These are phyloP conservation scores for Mucor plumbeus DNA, from an alignment of 371 early-diverging fungal species.

Conservation along the genomic window DNA sequence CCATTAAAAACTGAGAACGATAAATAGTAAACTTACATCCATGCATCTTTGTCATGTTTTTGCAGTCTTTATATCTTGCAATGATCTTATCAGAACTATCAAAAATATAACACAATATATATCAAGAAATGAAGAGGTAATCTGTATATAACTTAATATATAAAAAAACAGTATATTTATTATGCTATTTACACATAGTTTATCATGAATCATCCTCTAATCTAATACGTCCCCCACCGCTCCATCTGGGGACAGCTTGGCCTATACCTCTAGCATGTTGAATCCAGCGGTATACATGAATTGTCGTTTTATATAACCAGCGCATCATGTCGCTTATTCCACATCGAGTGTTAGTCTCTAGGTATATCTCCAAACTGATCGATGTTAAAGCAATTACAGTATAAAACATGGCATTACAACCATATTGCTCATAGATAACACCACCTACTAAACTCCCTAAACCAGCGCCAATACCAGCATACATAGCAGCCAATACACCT, in stretches of 20 bases:
- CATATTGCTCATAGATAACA: slow-evolving; percentile 47
- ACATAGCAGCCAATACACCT: slow-evolving; percentile 59
- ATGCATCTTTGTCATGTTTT: too few species aligned
- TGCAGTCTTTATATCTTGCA: too few species aligned
- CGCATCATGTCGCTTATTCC: slow-evolving; percentile 44
- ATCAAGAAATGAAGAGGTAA: too few species aligned
- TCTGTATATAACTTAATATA: too few species aligned
- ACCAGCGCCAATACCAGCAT: slow-evolving; percentile 58
- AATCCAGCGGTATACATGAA: slow-evolving; percentile 38
- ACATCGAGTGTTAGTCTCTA: slow-evolving; percentile 53
- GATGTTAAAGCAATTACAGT: slow-evolving; percentile 46
- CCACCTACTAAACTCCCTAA: slow-evolving; percentile 55
- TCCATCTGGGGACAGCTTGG: slow-evolving; percentile 57
- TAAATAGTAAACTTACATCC: too few species aligned
- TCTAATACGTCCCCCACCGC: slow-evolving; percentile 46
- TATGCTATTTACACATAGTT: background rate
- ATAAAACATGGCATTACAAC: slow-evolving; percentile 54
- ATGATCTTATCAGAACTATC: too few species aligned
- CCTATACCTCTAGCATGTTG: slow-evolving; percentile 47
- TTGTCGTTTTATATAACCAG: slow-evolving; percentile 32
- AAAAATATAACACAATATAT: too few species aligned
- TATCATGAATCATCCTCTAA: slow-evolving; percentile 34
- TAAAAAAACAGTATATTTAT: too few species aligned
- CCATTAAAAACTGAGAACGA: too few species aligned
- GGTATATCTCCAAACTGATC: slow-evolving; percentile 47